Evolutionary conservation across 192 early-diverging fungal genomes (phyloP), one percentile per base, ranked within the genome.

Genomic region (Podochytrium sp.): DNA sequence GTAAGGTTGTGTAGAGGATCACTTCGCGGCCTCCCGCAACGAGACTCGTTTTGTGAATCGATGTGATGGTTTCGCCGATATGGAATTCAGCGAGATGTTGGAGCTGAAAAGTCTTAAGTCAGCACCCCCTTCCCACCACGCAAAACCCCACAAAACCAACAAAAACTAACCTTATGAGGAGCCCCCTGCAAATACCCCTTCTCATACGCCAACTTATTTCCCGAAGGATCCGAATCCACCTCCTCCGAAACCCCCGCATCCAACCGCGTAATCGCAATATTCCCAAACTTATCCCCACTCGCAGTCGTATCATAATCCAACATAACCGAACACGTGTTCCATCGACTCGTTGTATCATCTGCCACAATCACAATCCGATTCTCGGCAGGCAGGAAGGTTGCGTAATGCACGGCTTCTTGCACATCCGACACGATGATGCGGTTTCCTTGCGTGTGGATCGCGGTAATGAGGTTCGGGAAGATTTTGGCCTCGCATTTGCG

Each of bases 241-340:
- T 92, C 89, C 56, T 90, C 80, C 27, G 85, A 85, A 0, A 89
- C 84, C 5, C 86, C 80, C 29, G 82, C 64, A 1, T 94, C 87
- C 66, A 94, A 76, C 27, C 98, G 86, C 58, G 90, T 71, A 12
- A 93, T 89, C 60, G 90, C 91, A 27, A 99, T 80, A 69, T 97
- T 97, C 37, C 98, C 98, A 90, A 99, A 99, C 79, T 96, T 96
- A 87, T 99, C 98, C 23, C 93, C 96, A 20, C 89, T 92, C 3
- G 88, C 92, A 3, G 97, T 87, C 3, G 98, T 98, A 73, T 97
- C 92, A 73, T 95, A 97, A 81, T 98, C 96, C 37, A 95, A 78
- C 86, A 96, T 91, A 7, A 84, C 71, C 14, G 92, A 84, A 29
- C 86, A 79, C 18, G 96, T 95, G 42, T 93, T 88, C 89, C 91